Base-by-base conservation (phyloP, 257 asterid genomes). In the Solanum piurae region DNA sequence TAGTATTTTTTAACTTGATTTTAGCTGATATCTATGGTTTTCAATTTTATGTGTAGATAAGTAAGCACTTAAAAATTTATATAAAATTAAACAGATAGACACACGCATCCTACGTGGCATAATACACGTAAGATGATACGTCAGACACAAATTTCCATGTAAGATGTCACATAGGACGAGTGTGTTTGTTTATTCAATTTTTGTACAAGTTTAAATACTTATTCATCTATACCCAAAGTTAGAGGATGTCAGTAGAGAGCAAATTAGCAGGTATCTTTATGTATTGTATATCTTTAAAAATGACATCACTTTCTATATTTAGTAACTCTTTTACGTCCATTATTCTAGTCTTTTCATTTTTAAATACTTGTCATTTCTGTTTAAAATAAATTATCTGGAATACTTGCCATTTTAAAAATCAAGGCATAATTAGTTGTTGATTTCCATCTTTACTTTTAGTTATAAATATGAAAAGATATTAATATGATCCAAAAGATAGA, bases 81-180 rank as follows among this genome's bases (percentile, higher is more conserved):
- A 55, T 7, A 55, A 20, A 55, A 55, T 2, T 18, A 7, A 55
- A 6, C 0, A 18, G 0, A 18, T 55, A 55, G 4, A 7, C 25
- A 55, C 4, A 0, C 0, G 25, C 25, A 18, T 55, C 0, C n/a
- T 20, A 55, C 1, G 11, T 55, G n/a, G 2, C 10, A 6, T 55
- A 0, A 55, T 7, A 55, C 11, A 55, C 64, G 0, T 20, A 55
- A 55, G 9, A 55, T 2, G 25, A 0, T 55, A 6, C 0, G 4
- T 55, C 0, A 0, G 0, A 55, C 64, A 1, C 5, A 18, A 55
- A 52, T 18, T 18, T 52, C 1, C 0, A 18, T 52, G 0, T 52
- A 52, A 1, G 10, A 55, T 3, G 25, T 2, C 64, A 20, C 10
- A 0, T 20, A 0, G 2, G 2, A 55, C 1, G 11, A 55, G 20